Evolutionary conservation across 1,284 basidiomycete genomes (phyloP).

Genomic region (Peniophora sp.): DNA sequence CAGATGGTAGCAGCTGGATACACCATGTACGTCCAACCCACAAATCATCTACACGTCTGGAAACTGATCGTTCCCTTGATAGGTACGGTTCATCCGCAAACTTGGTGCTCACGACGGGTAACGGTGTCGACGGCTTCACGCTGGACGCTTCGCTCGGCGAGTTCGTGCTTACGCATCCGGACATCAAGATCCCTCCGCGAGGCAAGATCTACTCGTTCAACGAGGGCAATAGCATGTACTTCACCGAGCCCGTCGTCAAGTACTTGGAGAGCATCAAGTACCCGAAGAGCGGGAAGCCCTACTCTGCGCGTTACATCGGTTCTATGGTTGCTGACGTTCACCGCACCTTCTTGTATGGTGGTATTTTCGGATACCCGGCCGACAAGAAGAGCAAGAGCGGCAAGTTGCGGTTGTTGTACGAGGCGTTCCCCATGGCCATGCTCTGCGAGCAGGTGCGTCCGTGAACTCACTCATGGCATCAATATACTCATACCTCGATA

Average conservation of each 20-base stretch:
- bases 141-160: conserved; percentile 94
- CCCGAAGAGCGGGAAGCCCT: conserved; percentile 75
- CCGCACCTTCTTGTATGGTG: conserved; percentile 93
- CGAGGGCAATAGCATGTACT: conserved; percentile 96
- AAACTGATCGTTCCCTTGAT: too few species aligned
- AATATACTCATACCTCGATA: conserved; percentile 1
- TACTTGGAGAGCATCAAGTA: conserved; percentile 97
- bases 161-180: conserved; percentile 98
- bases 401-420: conserved; percentile 93
- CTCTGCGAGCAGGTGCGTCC: conserved; percentile 80
- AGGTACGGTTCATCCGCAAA: conserved; percentile 99
- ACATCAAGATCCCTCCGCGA: conserved; percentile 88
- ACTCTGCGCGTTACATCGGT: conserved; percentile 94
- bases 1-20: conserved; percentile 99
- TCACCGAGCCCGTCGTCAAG: conserved; percentile 77
- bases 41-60: too few species aligned
- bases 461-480: not conserved
- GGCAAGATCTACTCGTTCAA: conserved; percentile 99
- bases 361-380: conserved; percentile 97
- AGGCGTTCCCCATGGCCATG: conserved; percentile 99
- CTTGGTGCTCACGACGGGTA: conserved; percentile 90
- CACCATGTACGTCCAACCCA: conserved; percentile 66
- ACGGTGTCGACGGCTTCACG: conserved; percentile 98
- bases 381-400: conserved; percentile 98
- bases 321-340: conserved; percentile 99